Percentiles rank a stretch among this genome's conserved stretches.
These are phyloP conservation scores for Solanum bulbocastanum DNA, from an alignment of 257 asterid genomes.

Conservation along the genomic window DNA sequence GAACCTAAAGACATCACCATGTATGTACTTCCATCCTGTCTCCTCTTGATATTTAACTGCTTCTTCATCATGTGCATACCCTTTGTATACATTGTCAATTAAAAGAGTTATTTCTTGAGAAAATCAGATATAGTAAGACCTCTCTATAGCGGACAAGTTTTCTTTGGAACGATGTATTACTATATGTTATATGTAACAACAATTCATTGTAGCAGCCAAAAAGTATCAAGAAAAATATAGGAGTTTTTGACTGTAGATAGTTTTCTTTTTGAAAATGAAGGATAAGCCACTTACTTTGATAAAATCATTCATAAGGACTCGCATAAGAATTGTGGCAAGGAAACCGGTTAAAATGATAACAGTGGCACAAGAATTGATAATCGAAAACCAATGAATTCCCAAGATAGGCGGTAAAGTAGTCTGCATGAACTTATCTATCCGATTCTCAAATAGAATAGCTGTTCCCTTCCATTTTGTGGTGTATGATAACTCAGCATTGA, in stretches of 20 bases:
- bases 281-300: no score
- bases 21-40: conserved; percentile 71
- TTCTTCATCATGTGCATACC: conserved; percentile 72
- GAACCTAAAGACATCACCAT: conserved; percentile 65
- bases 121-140: not conserved
- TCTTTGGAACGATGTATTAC: not conserved
- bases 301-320: no score
- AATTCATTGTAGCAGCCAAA: not conserved
- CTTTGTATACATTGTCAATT: conserved; percentile 2
- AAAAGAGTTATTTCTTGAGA: not conserved
- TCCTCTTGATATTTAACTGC: conserved; percentile 60
- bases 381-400: conserved; percentile 65
- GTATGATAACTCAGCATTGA: conserved; percentile 51
- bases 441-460: conserved; percentile 37
- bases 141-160: not conserved
- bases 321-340: no score
- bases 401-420: conserved; percentile 45
- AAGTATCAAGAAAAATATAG: not conserved
- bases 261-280: no score
- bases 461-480: conserved; percentile 59
- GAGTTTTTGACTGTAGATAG: no score
- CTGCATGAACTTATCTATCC: conserved; percentile 59
- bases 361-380: conserved; percentile 57
- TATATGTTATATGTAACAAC: not conserved
- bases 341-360: conserved; percentile 56